phyloP scores from a whole-genome alignment of 2,329 filamentous ascomycete species.

The Dactylellina sp. region DNA sequence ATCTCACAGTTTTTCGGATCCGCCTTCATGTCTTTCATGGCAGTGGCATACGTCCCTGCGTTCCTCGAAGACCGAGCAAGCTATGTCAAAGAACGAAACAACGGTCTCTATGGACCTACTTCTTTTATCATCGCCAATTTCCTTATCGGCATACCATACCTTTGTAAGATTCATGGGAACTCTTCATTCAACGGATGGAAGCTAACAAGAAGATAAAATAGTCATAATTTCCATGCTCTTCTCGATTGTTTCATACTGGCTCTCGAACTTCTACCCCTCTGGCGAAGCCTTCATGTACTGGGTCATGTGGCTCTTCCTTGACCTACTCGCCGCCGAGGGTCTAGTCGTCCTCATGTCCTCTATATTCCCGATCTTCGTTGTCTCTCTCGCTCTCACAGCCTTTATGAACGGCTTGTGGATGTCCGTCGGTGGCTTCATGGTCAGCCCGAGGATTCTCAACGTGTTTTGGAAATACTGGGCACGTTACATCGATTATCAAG shows the following conservation, averaged over 20 bases:
- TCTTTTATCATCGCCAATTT: constrained; percentile 83
- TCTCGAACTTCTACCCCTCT: constrained; percentile 77
- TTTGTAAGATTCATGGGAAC: constrained; percentile 68
- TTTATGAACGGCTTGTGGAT: constrained; percentile 93
- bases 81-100: constrained; percentile 81
- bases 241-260: constrained; percentile 81
- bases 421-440: constrained; percentile 85
- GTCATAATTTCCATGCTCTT: constrained; percentile 81
- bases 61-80: constrained; percentile 82
- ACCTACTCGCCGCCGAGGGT: constrained; percentile 83
- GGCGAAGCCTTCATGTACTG: constrained; percentile 78
- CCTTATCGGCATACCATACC: constrained; percentile 80
- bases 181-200: not conserved
- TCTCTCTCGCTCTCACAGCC: constrained; percentile 80
- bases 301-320: constrained; percentile 86
- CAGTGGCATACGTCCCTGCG: constrained; percentile 84
- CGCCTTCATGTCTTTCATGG: constrained; percentile 84
- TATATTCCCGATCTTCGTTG: constrained; percentile 81
- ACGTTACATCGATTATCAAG: constrained; percentile 88
- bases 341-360: constrained; percentile 81
- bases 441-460: constrained; percentile 78
- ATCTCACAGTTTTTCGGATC: constrained; percentile 72
- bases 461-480: constrained; percentile 88
- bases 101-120: constrained; percentile 81
- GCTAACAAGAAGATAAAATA: constrained; percentile 58